Percentiles rank a stretch among this genome's conserved stretches.
Evolutionary conservation across 1,139 yeast species (phyloP).

Genomic region (Chernovozyma aurita): DNA sequence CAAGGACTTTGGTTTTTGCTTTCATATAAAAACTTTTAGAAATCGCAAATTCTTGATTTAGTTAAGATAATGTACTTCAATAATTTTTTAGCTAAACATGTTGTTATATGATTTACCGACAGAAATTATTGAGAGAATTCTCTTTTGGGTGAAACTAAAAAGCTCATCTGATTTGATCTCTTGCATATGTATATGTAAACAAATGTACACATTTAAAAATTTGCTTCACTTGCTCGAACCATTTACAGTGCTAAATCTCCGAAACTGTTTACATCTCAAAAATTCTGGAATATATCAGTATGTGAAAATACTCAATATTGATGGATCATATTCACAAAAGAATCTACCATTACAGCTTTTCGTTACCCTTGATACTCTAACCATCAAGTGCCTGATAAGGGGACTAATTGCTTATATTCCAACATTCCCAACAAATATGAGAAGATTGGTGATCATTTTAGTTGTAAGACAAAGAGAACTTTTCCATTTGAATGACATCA

Average conservation of each 20-base stretch:
- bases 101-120: slow-evolving; percentile 11
- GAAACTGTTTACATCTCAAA: background rate
- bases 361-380: background rate
- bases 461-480: too few relatives aligned
- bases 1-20: too few relatives aligned
- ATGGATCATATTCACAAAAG: background rate
- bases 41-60: too few relatives aligned
- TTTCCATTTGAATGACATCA: too few relatives aligned
- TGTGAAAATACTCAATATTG: background rate
- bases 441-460: background rate
- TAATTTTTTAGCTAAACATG: too few relatives aligned
- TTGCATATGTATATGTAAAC: background rate
- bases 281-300: background rate
- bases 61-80: too few relatives aligned
- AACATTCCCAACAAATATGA: background rate
- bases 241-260: background rate
- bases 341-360: too few relatives aligned
- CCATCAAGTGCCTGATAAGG: background rate
- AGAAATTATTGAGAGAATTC: slow-evolving; percentile 13
- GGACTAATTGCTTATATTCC: background rate
- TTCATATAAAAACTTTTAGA: too few relatives aligned
- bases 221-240: background rate
- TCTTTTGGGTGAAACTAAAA: slow-evolving; percentile 6
- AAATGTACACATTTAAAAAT: background rate
- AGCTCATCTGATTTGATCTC: background rate